Base-by-base conservation (phyloP, 495 filamentous ascomycete genomes). In the Podospora conica region DNA sequence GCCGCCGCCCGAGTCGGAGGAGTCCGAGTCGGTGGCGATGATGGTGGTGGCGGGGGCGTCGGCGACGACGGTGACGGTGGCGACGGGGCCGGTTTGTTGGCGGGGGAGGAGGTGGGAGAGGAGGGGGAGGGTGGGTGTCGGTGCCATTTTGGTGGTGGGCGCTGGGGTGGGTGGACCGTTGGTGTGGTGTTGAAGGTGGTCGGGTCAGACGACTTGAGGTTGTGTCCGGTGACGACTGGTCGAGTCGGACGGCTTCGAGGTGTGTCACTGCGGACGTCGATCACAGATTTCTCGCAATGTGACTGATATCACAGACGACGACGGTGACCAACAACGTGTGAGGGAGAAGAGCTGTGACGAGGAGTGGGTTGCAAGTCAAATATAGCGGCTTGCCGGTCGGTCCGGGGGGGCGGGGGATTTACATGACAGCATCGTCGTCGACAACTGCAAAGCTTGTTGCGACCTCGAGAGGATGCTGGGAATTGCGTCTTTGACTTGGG, bases 51-150 rank as follows among this genome's bases (percentile, higher is more conserved):
- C 24, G 29, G 25, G 23, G 48, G 55, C 22, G 55, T 33, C 48
- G 53, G 65, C 53, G 53, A 55, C 22, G 11, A 70, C 68, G 9
- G 68, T 68, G 10, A 70, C 61, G 58, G 68, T 70, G 12, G 65
- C 65, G 28, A 54, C 40, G 22, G 63, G 55, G 18, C 21, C 31
- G 15, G 62, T 29, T 58, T 73, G 70, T n/a, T 69, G 70, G 33
- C 21, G 48, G 18, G 53, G 55, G 22, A 23, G 54, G 61, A 29
- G 58, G 12, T 2, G 7, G n/a, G 12, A 57, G 23, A 62, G 18
- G 59, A 22, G 31, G 7, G 71, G 61, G 40, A 70, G 54, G 9
- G 71, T 73, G 31, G 33, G 61, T n/a, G 72, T 71, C 68, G 72
- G 72, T 55, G 70, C 69, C 70, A 71, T 63, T 3, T 31, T 29